These are phyloP conservation scores for Tolypocladium tropicale DNA, from an alignment of 2,329 filamentous ascomycete genomes.

Conservation along the genomic window DNA sequence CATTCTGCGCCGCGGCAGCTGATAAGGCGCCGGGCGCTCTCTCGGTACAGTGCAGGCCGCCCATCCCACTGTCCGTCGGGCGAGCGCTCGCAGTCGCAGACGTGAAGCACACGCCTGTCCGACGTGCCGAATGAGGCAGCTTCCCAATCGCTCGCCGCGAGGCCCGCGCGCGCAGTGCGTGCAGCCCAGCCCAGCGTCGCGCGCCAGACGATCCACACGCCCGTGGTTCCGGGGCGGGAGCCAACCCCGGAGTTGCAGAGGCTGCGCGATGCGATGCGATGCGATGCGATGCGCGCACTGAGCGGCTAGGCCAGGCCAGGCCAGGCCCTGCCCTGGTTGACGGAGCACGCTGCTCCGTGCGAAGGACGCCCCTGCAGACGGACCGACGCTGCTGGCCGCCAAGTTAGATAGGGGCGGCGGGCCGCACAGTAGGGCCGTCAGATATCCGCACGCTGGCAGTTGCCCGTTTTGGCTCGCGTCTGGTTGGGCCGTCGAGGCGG, in stretches of 20 bases:
- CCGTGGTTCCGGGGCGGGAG: not conserved
- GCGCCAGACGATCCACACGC: not conserved
- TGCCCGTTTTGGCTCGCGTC: constrained; percentile 2
- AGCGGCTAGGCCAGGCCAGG: no score
- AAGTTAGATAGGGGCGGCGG: constrained; percentile 1
- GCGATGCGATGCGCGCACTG: not conserved
- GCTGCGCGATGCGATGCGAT: no score
- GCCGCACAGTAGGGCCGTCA: constrained; percentile 9
- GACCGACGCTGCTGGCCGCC: no score
- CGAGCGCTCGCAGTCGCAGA: no score
- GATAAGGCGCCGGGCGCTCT: not conserved
- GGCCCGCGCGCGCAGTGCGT: not conserved
- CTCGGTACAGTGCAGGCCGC: not conserved
- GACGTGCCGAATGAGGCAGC: no score
- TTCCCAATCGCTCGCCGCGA: not conserved
- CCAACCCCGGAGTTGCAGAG: not conserved
- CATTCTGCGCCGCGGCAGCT: not conserved
- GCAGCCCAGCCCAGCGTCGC: no score
- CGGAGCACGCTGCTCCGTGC: no score
- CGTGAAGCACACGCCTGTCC: no score
- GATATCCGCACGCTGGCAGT: constrained; percentile 5
- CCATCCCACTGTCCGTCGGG: not conserved
- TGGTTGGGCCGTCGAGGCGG: not conserved
- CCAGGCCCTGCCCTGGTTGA: no score
- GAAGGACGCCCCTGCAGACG: no score